phyloP scores from a whole-genome alignment of 78 protist genomes.

The Neovahlkampfia damariscottae region DNA sequence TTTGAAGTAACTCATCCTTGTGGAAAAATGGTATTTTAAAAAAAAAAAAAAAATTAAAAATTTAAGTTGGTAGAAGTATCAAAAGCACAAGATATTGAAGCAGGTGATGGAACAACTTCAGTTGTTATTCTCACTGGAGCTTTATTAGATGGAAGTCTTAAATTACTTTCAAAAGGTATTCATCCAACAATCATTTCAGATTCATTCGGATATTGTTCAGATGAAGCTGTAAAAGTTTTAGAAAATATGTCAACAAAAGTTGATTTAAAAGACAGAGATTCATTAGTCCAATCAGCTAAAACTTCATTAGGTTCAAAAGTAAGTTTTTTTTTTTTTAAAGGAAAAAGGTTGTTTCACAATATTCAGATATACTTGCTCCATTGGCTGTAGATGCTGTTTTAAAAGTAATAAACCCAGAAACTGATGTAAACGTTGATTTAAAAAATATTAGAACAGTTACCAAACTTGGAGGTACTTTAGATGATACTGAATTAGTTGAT shows the following conservation, averaged over 20 bases:
- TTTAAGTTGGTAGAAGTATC: slow-evolving; percentile 88
- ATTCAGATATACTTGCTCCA: slow-evolving; percentile 81
- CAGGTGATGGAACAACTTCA: slow-evolving; percentile 99
- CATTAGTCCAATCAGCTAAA: slow-evolving; percentile 73
- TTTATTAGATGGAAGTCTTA: slow-evolving; percentile 44
- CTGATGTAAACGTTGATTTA: slow-evolving; percentile 40
- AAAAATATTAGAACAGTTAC: slow-evolving; percentile 29
- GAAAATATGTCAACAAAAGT: slow-evolving; percentile 65
- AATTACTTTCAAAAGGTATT: slow-evolving; percentile 52
- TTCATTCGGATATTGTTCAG: slow-evolving; percentile 52
- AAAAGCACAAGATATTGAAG: slow-evolving; percentile 98
- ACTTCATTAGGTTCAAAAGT: slow-evolving; percentile 97
- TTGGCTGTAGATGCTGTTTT: slow-evolving; percentile 97
- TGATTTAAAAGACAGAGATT: slow-evolving; percentile 69
- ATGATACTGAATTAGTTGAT: slow-evolving; percentile 87
- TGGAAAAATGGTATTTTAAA: slow-evolving; percentile 77
- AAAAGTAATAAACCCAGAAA: slow-evolving; percentile 37
- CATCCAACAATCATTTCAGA: slow-evolving; percentile 87
- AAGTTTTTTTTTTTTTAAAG: too few species aligned
- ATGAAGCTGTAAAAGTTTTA: slow-evolving; percentile 57
- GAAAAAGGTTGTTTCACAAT: slow-evolving; percentile 93
- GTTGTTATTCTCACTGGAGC: slow-evolving; percentile 94
- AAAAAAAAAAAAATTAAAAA: background rate
- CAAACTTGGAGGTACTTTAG: slow-evolving; percentile 94
- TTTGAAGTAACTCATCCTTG: slow-evolving; percentile 91